Base-by-base conservation (phyloP, 2,329 filamentous ascomycete genomes). In the Xylaria digitata region DNA sequence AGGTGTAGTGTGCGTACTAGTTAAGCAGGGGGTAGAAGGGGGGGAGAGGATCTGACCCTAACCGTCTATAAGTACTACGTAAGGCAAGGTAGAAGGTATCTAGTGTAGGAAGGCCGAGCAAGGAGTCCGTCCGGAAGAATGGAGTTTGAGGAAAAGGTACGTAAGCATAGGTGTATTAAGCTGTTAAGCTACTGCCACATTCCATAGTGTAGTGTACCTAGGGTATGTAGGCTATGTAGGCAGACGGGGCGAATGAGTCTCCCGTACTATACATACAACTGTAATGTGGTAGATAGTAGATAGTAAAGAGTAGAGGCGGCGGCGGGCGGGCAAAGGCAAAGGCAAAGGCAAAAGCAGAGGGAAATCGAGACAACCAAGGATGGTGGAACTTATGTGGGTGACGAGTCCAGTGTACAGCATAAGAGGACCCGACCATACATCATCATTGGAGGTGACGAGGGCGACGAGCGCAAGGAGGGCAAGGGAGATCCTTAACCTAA, bases 401-500 rank as follows among this genome's bases (percentile, higher is more conserved):
- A 48, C 45, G n/a, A 50, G 57, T 34, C 40, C n/a, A 15, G 19
- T 54, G 15, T 53, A 37, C 49, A 53, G 49, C 32, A 34, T 53
- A n/a, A n/a, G 26, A 53, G 49, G 26, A 19, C 13, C 19, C 30
- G 9, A 21, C 4, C 11, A 58, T 32, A 17, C 26, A 48, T 23
- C 26, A 48, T 23, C 42, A 55, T 45, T 11, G 26, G 9, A 52
- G 19, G 46, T 8, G 34, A 37, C 8, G 34, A 37, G 11, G 34
- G 11, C 26, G 26, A 26, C 26, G 26, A 26, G 26, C 5, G 26
- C 26, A 2, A 26, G 26, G 26, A 26, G 48, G 54, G 55, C 61
- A 59, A 32, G 61, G 61, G 55, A 48, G 37, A 64, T 59, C 56
- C 56, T 30, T 55, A 50, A 45, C 46, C 15, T 6, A 42, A 48